phyloP scores from a whole-genome alignment of 768 basidiomycete genomes.

The Hirschioporus abietinus region DNA sequence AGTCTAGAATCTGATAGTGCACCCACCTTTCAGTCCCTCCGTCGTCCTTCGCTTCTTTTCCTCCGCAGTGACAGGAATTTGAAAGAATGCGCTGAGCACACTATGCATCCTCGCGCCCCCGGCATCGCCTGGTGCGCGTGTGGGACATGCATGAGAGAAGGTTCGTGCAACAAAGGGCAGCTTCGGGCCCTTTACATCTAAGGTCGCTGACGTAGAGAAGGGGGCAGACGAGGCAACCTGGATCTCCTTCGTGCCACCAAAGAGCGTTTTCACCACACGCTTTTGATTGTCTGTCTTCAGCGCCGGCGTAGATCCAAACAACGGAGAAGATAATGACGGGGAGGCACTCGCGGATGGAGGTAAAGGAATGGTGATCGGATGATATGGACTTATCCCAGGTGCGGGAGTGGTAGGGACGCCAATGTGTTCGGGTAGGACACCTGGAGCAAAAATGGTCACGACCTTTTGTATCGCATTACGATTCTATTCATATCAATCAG shows the following conservation, averaged over 20 bases:
- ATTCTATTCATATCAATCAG: conserved; percentile 44
- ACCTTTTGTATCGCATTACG: conserved; percentile 68
- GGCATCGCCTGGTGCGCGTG: conserved; percentile 86
- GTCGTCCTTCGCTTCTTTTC: conserved; percentile 66
- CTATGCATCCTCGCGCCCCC: conserved; percentile 67
- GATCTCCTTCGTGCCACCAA: neutral
- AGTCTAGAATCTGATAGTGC: neutral
- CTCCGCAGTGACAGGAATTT: conserved; percentile 68
- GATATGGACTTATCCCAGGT: conserved; percentile 15
- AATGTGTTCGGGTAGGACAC: conserved; percentile 71
- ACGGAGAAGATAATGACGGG: too few relatives aligned
- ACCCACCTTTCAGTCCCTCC: neutral
- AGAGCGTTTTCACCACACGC: neutral
- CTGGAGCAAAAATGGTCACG: conserved; percentile 80
- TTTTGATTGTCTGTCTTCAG: neutral
- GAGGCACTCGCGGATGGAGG: neutral
- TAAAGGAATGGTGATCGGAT: conserved; percentile 18
- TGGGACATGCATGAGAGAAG: conserved; percentile 92
- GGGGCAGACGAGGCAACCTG: conserved; percentile 28
- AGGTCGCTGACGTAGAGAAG: conserved; percentile 63
- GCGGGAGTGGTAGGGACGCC: conserved; percentile 39
- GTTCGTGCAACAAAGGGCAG: conserved; percentile 68
- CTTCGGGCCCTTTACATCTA: conserved; percentile 52
- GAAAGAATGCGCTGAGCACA: conserved; percentile 78
- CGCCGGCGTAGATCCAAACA: neutral